A percentile compares a stretch with the other conserved stretches of the same genome.
Conservation (phyloP, 2,329 filamentous ascomycete genomes). For the Ceratocystis ficicola region DNA sequence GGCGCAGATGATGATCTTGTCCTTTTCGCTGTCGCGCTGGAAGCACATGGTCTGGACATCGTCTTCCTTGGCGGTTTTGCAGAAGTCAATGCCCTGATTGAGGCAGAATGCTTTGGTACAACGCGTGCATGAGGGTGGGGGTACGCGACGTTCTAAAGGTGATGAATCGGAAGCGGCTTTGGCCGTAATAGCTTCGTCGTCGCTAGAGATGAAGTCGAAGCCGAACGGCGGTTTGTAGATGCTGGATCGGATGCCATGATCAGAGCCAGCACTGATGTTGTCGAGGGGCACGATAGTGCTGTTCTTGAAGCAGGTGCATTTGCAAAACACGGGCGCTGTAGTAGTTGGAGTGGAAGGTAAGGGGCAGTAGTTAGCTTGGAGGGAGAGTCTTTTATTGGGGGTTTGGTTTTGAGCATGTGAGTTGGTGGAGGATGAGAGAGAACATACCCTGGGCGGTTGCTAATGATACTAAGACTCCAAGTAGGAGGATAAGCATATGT, state of each 20-base stretch:
- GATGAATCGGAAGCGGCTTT: constrained; percentile 16
- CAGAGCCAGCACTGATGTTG: constrained; percentile 26
- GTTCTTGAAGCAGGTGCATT: constrained; percentile 59
- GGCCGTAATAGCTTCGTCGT: constrained; percentile 13
- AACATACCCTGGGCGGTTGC: constrained; percentile 35
- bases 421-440: background rate
- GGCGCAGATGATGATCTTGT: constrained; percentile 53
- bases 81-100: constrained; percentile 47
- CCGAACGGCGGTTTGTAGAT: constrained; percentile 23
- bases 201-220: constrained; percentile 23
- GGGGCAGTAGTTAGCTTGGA: background rate
- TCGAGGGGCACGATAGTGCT: constrained; percentile 53
- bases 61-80: constrained; percentile 48
- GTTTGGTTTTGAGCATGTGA: background rate
- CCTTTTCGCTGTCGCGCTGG: constrained; percentile 55
- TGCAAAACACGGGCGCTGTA: constrained; percentile 52
- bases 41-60: constrained; percentile 53
- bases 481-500: constrained; percentile 30
- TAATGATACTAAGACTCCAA: constrained; percentile 29
- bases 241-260: constrained; percentile 23
- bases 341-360: background rate
- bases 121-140: constrained; percentile 40
- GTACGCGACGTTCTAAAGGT: constrained; percentile 26
- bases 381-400: constrained; percentile 8
- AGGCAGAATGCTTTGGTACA: constrained; percentile 56